Evolutionary conservation across 306 rosid species (phyloP).

Genomic region (Castanopsis chinensis): DNA sequence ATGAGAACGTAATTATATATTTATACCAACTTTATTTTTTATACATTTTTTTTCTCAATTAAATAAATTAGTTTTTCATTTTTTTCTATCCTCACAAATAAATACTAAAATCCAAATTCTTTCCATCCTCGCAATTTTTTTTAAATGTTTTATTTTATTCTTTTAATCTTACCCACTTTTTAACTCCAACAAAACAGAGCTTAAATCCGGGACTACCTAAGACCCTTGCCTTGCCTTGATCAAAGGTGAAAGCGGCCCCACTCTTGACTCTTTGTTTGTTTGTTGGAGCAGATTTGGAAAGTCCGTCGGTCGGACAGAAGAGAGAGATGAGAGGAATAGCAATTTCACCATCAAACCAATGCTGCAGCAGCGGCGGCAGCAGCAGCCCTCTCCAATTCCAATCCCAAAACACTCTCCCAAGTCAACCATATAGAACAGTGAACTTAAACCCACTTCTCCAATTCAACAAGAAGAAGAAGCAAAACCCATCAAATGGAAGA

Average conservation of each 20-base stretch:
- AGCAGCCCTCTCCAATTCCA: neutral
- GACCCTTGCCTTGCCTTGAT: too few species aligned
- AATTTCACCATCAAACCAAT: conserved; percentile 39
- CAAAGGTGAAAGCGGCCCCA: too few species aligned
- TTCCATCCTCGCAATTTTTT: too few species aligned
- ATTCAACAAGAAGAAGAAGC: conserved; percentile 23
- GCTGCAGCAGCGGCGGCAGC: neutral
- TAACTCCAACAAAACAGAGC: neutral
- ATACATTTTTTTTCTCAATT: rapidly evolving
- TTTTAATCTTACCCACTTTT: too few species aligned
- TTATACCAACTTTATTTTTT: rapidly evolving
- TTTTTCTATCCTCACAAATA: too few species aligned
- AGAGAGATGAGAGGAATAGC: conserved; percentile 33
- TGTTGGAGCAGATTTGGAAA: neutral
- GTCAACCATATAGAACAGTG: conserved; percentile 2
- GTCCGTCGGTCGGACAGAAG: neutral
- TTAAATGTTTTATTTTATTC: too few species aligned
- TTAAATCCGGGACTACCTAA: neutral
- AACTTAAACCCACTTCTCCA: conserved; percentile 35
- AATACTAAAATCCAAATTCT: rapidly evolving
- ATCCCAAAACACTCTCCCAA: conserved; percentile 5
- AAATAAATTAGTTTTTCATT: too few species aligned
- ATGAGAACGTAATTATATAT: too few species aligned
- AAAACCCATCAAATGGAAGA: conserved; percentile 17
- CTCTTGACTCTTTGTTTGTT: neutral